Evolutionary conservation across 805 yeast genomes (phyloP).

Genomic region (Isabelozyma heimii): DNA sequence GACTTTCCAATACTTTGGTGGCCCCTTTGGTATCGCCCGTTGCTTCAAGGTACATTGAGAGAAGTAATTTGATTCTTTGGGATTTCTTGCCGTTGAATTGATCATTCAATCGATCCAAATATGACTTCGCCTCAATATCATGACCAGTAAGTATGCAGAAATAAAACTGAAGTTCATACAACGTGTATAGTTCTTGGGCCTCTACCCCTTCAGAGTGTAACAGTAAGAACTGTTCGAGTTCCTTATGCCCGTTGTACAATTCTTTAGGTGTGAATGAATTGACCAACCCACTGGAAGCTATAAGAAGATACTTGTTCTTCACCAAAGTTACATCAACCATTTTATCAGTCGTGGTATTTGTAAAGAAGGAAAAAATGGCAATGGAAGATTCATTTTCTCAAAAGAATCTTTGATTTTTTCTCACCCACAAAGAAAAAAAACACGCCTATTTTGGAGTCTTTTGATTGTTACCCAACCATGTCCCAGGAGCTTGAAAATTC

Average conservation of each 20-base stretch:
- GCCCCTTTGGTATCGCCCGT: conserved; percentile 37
- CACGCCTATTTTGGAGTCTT: not conserved
- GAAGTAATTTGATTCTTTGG: conserved; percentile 55
- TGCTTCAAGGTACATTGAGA: conserved; percentile 57
- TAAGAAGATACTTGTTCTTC: conserved; percentile 48
- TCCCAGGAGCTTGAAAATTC: conserved; percentile 14
- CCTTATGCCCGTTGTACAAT: conserved; percentile 33
- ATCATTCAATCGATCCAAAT: conserved; percentile 65
- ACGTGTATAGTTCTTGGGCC: conserved; percentile 48
- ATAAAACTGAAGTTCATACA: conserved; percentile 72
- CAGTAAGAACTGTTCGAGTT: conserved; percentile 35
- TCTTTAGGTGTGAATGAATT: conserved; percentile 47
- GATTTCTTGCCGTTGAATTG: conserved; percentile 52
- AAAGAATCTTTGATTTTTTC: not conserved
- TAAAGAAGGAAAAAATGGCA: not conserved
- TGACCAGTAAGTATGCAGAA: conserved; percentile 57
- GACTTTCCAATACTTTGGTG: conserved; percentile 19
- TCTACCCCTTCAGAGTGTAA: conserved; percentile 27
- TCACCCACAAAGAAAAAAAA: not conserved
- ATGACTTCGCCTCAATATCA: conserved; percentile 68
- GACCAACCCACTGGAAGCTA: conserved; percentile 52
- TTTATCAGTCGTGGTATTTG: not conserved
- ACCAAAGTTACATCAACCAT: conserved; percentile 10
- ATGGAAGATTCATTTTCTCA: not conserved
- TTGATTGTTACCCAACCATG: conserved; percentile 4